Evolutionary conservation across 169 alveolate genomes (phyloP), one percentile per base, ranked within the genome.

Genomic region (Plasmodium inui): DNA sequence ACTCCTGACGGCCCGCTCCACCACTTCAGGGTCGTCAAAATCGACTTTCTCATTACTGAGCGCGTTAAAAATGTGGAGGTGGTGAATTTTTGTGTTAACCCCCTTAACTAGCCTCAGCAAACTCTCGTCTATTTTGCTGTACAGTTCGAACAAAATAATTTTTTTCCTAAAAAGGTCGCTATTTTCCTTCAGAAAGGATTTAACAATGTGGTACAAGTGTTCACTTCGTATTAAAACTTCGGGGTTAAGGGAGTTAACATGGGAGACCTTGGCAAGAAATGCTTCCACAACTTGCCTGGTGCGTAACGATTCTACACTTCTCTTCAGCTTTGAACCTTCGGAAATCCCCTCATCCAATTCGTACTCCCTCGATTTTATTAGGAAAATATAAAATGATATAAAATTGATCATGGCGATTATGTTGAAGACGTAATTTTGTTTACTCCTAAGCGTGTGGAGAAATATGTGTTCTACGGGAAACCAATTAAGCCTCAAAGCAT

Each of bases 121-220:
- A 1, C 41, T 34, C 61, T 73, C 81, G 14, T 86, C 93, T 55
- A 86, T 86, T 55, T 86, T 86, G 70, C 50, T 86, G 19, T 76
- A 86, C 26, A 78, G 30, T 55, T 78, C 85, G 53, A 86, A 86
- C 3, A 86, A 30, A n/a, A 76, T 74, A n/a, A 86, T 41, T 74
- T 86, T 86, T 30, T 76, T 76, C 80, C 30, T 86, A 86, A 86
- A 86, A 6, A 50, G 71, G 17, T 50, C 76, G 28, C n/a, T 74
- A 86, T 86, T 86, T 53, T 86, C 86, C 28, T 76, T 41, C 10
- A 86, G 30, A 76, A 74, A 86, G 30, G 53, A 86, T 55, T 86
- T 86, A 53, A 86, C 67, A 50, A 86, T 86, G 39, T 50, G 28
- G 44, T 50, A 44, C 34, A 39, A 86, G 70, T 86, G 86, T 8